A percentile compares a stretch with the other conserved stretches of the same genome.
Evolutionary conservation across 805 yeast species (phyloP).

Genomic region (Lachancea fermentati): DNA sequence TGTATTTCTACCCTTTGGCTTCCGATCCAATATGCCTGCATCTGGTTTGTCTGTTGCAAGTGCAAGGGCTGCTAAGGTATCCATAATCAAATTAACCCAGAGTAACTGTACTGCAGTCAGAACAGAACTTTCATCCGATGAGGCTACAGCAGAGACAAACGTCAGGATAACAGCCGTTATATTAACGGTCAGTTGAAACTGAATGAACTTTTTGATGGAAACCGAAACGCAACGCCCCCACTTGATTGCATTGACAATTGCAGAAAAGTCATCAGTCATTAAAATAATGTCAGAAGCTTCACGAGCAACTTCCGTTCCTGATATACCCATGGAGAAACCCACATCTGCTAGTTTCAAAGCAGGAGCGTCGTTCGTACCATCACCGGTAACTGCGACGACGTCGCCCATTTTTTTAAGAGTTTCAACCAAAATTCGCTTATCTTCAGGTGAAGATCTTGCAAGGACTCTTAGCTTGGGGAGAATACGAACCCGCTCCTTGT

Average conservation of each 20-base stretch:
- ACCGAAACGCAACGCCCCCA: slow-evolving; percentile 98
- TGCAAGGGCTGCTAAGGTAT: slow-evolving; percentile 95
- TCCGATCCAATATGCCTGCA: slow-evolving; percentile 65
- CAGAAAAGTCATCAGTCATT: slow-evolving; percentile 91
- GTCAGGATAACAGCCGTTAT: slow-evolving; percentile 94
- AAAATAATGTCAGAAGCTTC: slow-evolving; percentile 92
- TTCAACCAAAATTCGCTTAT: slow-evolving; percentile 80
- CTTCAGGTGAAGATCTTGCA: slow-evolving; percentile 96
- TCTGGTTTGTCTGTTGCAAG: slow-evolving; percentile 97
- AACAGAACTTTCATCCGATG: slow-evolving; percentile 74
- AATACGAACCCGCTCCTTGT: slow-evolving; percentile 47
- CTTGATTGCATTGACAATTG: slow-evolving; percentile 92
- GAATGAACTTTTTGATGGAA: slow-evolving; percentile 91
- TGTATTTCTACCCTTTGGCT: slow-evolving; percentile 75
- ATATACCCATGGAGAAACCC: slow-evolving; percentile 97
- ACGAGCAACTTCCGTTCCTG: slow-evolving; percentile 98
- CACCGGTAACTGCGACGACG: slow-evolving; percentile 98
- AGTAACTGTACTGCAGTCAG: slow-evolving; percentile 94
- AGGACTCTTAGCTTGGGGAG: slow-evolving; percentile 78
- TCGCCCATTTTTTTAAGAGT: slow-evolving; percentile 76
- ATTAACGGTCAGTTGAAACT: slow-evolving; percentile 94
- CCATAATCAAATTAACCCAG: slow-evolving; percentile 98
- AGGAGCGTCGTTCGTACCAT: slow-evolving; percentile 98
- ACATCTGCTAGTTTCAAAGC: slow-evolving; percentile 95
- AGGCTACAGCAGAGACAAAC: slow-evolving; percentile 87